Percentiles rank a stretch among this genome's conserved stretches.
Evolutionary conservation across 2,329 filamentous ascomycete species (phyloP).

Genomic region (Botryosphaeria agaves): DNA sequence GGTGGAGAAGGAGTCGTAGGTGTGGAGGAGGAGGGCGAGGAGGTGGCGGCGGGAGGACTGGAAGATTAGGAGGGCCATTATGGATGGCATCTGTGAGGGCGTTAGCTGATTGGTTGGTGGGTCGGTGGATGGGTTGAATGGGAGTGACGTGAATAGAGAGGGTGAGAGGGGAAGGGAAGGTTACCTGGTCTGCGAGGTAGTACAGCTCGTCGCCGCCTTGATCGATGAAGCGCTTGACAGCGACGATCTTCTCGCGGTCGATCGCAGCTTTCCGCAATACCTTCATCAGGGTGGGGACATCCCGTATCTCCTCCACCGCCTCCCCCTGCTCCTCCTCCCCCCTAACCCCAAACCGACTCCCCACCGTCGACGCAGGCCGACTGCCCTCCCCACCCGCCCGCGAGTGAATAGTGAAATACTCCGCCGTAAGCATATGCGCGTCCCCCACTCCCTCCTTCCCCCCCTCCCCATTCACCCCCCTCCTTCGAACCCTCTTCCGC

Average conservation of each 20-base stretch:
- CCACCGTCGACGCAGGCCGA: neutral
- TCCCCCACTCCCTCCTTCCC: constrained; percentile 33
- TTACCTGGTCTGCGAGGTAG: constrained; percentile 48
- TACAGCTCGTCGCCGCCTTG: constrained; percentile 59
- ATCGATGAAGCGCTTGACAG: constrained; percentile 64
- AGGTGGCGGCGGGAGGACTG: constrained; percentile 71
- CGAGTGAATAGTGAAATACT: constrained; percentile 70
- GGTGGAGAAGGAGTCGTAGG: constrained; percentile 36
- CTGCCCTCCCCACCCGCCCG: too few relatives aligned
- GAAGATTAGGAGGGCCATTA: constrained; percentile 78
- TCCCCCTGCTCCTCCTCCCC: neutral
- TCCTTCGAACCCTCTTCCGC: constrained; percentile 55
- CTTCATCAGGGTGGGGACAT: constrained; percentile 51
- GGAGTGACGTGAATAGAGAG: too few relatives aligned
- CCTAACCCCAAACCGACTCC: neutral
- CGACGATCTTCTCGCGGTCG: constrained; percentile 81
- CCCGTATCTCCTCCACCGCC: constrained; percentile 35
- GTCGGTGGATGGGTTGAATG: too few relatives aligned
- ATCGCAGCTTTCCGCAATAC: constrained; percentile 55
- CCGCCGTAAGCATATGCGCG: constrained; percentile 50
- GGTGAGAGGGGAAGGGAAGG: neutral
- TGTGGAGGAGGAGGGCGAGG: constrained; percentile 46
- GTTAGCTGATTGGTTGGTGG: constrained; percentile 19
- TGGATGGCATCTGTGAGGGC: constrained; percentile 48
- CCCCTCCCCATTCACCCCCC: constrained; percentile 25